Percentiles rank a stretch among this genome's conserved stretches.
These are phyloP conservation scores for Ophiognomonia clavigignenti-juglandacearum DNA, from an alignment of 2,329 filamentous ascomycete species.

Conservation along the genomic window DNA sequence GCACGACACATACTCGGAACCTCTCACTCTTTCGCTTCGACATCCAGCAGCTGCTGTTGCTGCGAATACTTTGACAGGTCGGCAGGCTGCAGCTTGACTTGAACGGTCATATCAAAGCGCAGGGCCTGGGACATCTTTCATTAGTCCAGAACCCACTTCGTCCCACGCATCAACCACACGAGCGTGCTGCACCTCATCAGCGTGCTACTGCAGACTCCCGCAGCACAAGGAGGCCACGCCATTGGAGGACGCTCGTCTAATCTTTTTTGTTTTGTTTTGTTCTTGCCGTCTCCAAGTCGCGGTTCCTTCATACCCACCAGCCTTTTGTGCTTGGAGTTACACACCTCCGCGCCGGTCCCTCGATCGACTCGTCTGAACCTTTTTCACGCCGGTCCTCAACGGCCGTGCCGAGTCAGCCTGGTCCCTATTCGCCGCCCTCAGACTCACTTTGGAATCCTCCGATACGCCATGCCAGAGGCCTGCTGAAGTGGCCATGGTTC, in stretches of 20 bases:
- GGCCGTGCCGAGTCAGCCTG: slow-evolving; percentile 1
- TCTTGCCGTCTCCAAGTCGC: slow-evolving; percentile 2
- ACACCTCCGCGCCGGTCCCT: slow-evolving; percentile 1
- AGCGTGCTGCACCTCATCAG: slow-evolving; percentile 4
- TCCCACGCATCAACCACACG: slow-evolving; percentile 11
- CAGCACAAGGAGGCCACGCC: slow-evolving; percentile 12
- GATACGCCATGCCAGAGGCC: slow-evolving; percentile 33
- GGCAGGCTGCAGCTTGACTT: slow-evolving; percentile 7
- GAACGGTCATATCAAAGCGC: slow-evolving; percentile 7
- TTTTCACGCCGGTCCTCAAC: slow-evolving; percentile 4
- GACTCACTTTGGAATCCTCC: background rate
- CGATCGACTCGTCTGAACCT: background rate
- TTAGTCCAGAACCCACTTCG: slow-evolving; percentile 2
- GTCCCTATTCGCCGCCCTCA: slow-evolving; percentile 1
- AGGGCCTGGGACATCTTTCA: slow-evolving; percentile 1
- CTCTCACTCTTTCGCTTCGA: slow-evolving; percentile 5
- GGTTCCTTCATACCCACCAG: slow-evolving; percentile 1
- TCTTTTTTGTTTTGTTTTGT: slow-evolving; percentile 8
- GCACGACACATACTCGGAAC: background rate
- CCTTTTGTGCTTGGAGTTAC: background rate
- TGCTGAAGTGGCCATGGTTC: slow-evolving; percentile 66
- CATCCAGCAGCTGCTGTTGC: background rate
- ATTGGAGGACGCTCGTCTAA: slow-evolving; percentile 10
- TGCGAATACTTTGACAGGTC: slow-evolving; percentile 1
- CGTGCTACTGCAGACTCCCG: slow-evolving; percentile 15